Base-by-base conservation (phyloP, 2,329 filamentous ascomycete genomes). In the Hawksworthiomyces lignivorus region DNA sequence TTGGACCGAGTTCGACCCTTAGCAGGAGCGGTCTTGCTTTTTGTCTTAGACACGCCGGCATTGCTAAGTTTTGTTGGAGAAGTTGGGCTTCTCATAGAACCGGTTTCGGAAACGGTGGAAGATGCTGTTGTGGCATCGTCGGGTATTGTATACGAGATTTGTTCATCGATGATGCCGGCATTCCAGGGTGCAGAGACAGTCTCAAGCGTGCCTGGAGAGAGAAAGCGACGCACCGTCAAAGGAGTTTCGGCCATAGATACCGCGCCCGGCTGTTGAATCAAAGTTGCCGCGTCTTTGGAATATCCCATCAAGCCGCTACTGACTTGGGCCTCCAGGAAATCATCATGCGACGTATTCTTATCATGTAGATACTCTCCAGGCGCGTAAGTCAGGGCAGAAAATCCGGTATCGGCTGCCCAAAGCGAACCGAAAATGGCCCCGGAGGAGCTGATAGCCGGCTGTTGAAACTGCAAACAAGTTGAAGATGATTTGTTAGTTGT, bases 351-450 rank as follows among this genome's bases (percentile, higher is more conserved):
- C 9, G 34, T 17, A 15, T 39, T 39, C n/a, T 46, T 45, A 24
- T 43, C 36, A 22, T 47, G 41, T 7, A 49, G 37, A 28, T 47
- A 49, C 26, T 43, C 44, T 18, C 47, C 44, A 8, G 47, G 47
- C 6, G 44, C 30, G 11, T 43, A 49, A 4, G 41, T 41, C 35
- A 44, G 26, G 15, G 18, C 24, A 6, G 41, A 24, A 21, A 35
- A 36, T 10, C 30, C 37, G 17, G 15, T 27, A 8, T 42, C 39
- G 19, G 36, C 11, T 11, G 14, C 28, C 47, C 47, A 49, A 34
- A 34, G 31, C 22, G 37, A 15, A 22, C 19, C 29, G 12, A 45
- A 41, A 7, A 40, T 19, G 4, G 15, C 19, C 15, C 28, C 43
- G 2, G 34, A n/a, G 5, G 30, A 9, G 3, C 6, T 24, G 11